Percentiles rank a stretch among this genome's conserved stretches.
phyloP scores from a whole-genome alignment of 1,139 yeast genomes.

The Candida gigantensis region DNA sequence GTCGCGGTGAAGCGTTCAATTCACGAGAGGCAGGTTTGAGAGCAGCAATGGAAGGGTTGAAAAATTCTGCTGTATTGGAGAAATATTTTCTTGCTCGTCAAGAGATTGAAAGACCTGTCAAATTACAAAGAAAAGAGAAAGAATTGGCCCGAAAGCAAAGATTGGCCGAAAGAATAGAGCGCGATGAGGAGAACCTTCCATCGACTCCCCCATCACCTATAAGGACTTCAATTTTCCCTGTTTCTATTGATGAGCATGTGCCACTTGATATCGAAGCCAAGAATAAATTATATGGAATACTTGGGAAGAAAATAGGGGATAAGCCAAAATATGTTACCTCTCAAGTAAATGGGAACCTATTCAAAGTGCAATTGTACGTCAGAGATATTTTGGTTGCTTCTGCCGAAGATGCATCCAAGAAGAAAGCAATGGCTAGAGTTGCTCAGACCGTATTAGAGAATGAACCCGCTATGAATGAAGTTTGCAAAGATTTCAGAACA shows the following conservation, averaged over 20 bases:
- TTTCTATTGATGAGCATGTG: conserved; percentile 25
- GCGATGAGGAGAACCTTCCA: conserved; percentile 20
- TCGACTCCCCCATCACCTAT: conserved; percentile 16
- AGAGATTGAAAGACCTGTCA: conserved; percentile 50
- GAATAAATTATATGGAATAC: conserved; percentile 44
- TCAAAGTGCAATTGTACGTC: conserved; percentile 35
- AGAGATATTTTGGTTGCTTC: conserved; percentile 38
- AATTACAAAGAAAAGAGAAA: conserved; percentile 10
- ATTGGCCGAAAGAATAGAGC: conserved; percentile 9
- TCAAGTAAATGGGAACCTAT: neutral
- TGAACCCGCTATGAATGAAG: conserved; percentile 25
- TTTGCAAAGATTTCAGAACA: conserved; percentile 15
- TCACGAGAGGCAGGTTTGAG: conserved; percentile 67
- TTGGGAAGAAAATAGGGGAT: conserved; percentile 40
- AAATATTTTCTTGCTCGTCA: conserved; percentile 63
- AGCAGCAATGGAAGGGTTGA: conserved; percentile 72
- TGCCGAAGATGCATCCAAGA: conserved; percentile 44
- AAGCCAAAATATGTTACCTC: conserved; percentile 39
- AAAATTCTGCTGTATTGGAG: conserved; percentile 59
- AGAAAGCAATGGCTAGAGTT: conserved; percentile 47
- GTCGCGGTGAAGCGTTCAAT: conserved; percentile 61
- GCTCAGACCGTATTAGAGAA: conserved; percentile 47
- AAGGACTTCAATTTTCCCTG: conserved; percentile 23
- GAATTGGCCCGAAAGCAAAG: conserved; percentile 7
- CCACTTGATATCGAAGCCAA: conserved; percentile 39